Conservation (phyloP, 495 filamentous ascomycete genomes). For the Xylaria longipes region DNA sequence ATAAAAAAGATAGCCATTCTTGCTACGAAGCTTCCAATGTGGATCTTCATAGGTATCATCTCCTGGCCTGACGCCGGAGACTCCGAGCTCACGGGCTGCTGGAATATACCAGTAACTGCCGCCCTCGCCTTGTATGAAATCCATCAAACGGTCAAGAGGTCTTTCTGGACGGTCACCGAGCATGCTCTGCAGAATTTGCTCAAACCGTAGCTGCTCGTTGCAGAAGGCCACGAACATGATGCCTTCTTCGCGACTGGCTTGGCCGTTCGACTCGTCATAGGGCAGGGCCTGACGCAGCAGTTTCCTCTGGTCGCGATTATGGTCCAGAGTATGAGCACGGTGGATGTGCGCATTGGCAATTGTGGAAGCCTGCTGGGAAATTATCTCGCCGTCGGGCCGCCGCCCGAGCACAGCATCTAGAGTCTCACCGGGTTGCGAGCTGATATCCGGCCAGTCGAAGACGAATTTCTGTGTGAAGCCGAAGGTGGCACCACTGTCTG, state of each 20-base stretch:
- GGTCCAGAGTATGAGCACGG: conserved; percentile 26
- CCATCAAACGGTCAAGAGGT: conserved; percentile 31
- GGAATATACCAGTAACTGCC: conserved; percentile 28
- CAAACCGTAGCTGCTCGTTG: conserved; percentile 36
- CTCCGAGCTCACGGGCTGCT: conserved; percentile 22
- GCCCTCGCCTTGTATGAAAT: conserved; percentile 18
- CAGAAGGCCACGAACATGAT: conserved; percentile 36
- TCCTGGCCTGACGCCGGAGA: conserved; percentile 19
- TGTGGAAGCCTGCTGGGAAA: conserved; percentile 25
- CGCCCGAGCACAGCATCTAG: conserved; percentile 26
- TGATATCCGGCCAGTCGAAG: conserved; percentile 27
- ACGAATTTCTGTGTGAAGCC: conserved; percentile 26
- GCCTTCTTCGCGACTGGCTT: conserved; percentile 31
- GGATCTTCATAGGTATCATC: conserved; percentile 27
- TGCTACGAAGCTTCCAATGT: conserved; percentile 24
- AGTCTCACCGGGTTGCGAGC: conserved; percentile 21
- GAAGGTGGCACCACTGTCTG: conserved; percentile 17
- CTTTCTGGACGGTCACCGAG: conserved; percentile 28
- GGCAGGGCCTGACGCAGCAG: conserved; percentile 29
- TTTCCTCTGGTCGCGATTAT: conserved; percentile 26
- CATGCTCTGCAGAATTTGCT: conserved; percentile 31
- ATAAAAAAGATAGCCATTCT: conserved; percentile 25
- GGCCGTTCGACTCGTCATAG: conserved; percentile 11
- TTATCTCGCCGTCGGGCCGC: conserved; percentile 24
- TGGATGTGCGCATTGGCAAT: conserved; percentile 16